Evolutionary conservation across 2,329 filamentous ascomycete genomes (phyloP).

Genomic region (Purpureocillium takamizusanense): DNA sequence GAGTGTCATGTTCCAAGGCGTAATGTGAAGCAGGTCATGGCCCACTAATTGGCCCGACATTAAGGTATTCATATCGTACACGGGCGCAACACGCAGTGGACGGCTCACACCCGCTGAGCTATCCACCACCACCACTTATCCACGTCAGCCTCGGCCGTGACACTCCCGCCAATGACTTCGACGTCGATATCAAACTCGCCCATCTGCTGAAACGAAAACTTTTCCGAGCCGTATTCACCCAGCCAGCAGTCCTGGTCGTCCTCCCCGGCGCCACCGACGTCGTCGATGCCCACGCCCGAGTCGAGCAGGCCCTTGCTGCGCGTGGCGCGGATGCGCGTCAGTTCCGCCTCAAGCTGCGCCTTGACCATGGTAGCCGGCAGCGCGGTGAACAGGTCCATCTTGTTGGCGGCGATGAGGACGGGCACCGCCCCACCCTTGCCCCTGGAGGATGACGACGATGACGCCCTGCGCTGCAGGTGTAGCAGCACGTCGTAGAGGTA

Average conservation of each 20-base stretch:
- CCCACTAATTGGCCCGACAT: too few species aligned
- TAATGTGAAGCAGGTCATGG: too few species aligned
- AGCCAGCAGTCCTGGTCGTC: constrained; percentile 81
- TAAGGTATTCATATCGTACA: neutral
- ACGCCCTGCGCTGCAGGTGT: constrained; percentile 62
- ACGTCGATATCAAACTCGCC: constrained; percentile 74
- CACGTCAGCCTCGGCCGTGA: constrained; percentile 58
- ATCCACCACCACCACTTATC: constrained; percentile 91
- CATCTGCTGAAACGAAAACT: constrained; percentile 75
- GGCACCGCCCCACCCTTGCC: constrained; percentile 40
- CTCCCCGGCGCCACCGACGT: constrained; percentile 54
- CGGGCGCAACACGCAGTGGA: too few species aligned
- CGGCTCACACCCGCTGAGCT: constrained; percentile 54
- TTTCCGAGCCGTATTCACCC: constrained; percentile 67
- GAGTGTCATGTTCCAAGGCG: too few species aligned
- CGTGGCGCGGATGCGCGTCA: constrained; percentile 67
- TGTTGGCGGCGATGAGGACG: constrained; percentile 84
- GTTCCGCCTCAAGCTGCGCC: constrained; percentile 67
- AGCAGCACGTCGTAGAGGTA: constrained; percentile 91
- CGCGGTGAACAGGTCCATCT: constrained; percentile 91
- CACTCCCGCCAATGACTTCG: constrained; percentile 68
- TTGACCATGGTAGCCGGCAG: constrained; percentile 71
- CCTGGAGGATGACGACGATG: constrained; percentile 17
- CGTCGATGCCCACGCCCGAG: constrained; percentile 63
- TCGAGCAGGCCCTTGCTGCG: constrained; percentile 75